Evolutionary conservation across 164 flowering plant species (phyloP).

Genomic region (Sextonia rubra): DNA sequence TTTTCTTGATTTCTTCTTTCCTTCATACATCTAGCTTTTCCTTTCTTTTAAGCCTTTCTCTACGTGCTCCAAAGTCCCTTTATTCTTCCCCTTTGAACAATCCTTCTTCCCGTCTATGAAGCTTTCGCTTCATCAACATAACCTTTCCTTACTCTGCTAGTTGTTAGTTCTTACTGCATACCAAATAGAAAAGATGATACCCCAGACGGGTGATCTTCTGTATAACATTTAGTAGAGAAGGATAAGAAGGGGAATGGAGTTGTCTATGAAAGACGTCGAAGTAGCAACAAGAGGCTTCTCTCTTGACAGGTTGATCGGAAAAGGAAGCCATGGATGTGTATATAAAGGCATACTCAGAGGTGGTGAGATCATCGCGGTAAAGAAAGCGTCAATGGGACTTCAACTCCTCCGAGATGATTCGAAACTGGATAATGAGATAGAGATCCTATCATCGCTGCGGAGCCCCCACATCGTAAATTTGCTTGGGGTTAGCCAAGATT

Average conservation of each 20-base stretch:
- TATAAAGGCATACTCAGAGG: constrained; percentile 43
- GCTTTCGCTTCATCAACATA: background rate
- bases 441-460: constrained; percentile 37
- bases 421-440: constrained; percentile 52
- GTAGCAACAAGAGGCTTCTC: constrained; percentile 55
- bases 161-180: background rate
- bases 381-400: constrained; percentile 34
- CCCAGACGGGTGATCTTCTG: background rate
- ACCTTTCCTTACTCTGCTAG: background rate
- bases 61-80: background rate
- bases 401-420: constrained; percentile 37
- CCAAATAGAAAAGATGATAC: background rate
- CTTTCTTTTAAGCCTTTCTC: background rate
- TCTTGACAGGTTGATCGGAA: constrained; percentile 44
- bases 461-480: constrained; percentile 33
- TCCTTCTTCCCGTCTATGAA: background rate
- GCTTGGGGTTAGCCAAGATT: constrained; percentile 35
- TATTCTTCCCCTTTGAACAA: background rate
- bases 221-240: background rate
- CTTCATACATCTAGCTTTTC: background rate
- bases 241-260: constrained; percentile 12
- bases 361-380: constrained; percentile 42
- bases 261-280: constrained; percentile 39
- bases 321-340: constrained; percentile 79
- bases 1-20: background rate